phyloP scores from a whole-genome alignment of 352 stramenopile genomes.

The Thalassiosira allenii region DNA sequence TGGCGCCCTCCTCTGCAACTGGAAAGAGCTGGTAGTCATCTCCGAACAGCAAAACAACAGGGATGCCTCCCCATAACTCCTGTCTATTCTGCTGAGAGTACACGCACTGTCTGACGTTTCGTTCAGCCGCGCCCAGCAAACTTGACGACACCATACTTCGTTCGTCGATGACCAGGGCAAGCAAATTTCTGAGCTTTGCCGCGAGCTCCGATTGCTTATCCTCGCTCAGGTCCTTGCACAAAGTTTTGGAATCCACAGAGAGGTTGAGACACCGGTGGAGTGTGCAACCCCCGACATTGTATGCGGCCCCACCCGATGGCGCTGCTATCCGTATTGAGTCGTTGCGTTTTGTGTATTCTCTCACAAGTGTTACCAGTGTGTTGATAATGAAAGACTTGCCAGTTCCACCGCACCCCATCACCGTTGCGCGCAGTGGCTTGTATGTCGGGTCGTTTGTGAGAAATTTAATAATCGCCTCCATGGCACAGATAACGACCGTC shows the following conservation, averaged over 20 bases:
- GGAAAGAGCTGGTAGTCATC: slow-evolving; percentile 37
- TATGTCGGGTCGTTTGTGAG: slow-evolving; percentile 20
- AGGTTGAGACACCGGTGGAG: slow-evolving; percentile 9
- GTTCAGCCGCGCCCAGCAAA: slow-evolving; percentile 1
- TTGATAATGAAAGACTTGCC: slow-evolving; percentile 42
- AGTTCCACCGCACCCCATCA: slow-evolving; percentile 24
- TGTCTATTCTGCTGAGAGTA: background rate
- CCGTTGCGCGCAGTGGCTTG: slow-evolving; percentile 27
- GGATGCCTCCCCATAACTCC: slow-evolving; percentile 17
- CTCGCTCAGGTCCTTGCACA: background rate
- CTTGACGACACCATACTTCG: slow-evolving; percentile 12
- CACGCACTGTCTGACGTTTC: slow-evolving; percentile 3
- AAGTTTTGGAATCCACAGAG: background rate
- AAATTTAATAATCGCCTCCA: slow-evolving; percentile 33
- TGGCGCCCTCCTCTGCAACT: slow-evolving; percentile 7
- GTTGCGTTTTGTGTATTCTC: slow-evolving; percentile 9
- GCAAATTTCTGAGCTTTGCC: background rate
- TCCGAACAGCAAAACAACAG: slow-evolving; percentile 23
- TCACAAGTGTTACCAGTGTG: slow-evolving; percentile 29
- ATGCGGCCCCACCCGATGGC: slow-evolving; percentile 28
- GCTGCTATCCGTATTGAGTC: slow-evolving; percentile 22
- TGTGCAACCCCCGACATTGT: slow-evolving; percentile 33
- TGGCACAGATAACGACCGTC: background rate
- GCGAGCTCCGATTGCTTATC: background rate
- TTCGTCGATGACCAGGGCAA: slow-evolving; percentile 27